phyloP scores from a whole-genome alignment of 192 early-diverging fungal species.

The Rhizoclosmatium globosum region DNA sequence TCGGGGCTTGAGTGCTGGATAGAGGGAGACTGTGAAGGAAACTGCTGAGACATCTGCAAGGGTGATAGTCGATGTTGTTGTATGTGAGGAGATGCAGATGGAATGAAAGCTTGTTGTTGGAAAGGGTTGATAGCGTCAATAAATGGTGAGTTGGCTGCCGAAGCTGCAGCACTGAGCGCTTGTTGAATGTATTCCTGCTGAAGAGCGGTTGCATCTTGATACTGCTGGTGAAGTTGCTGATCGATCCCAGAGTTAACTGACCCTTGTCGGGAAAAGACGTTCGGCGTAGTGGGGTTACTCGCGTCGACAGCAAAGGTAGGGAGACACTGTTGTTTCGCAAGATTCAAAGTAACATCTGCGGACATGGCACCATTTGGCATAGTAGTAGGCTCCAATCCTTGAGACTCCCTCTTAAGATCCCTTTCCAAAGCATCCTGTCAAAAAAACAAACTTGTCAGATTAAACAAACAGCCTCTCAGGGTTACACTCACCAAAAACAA shows the following conservation, averaged over 20 bases:
- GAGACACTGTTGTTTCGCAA: constrained; percentile 71
- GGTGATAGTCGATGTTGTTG: not conserved
- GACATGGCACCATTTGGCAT: constrained; percentile 52
- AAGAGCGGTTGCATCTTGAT: constrained; percentile 9
- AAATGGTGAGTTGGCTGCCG: constrained; percentile 9
- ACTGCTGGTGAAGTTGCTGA: constrained; percentile 22
- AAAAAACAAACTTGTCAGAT: not conserved
- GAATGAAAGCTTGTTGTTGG: not conserved
- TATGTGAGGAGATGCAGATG: constrained; percentile 2
- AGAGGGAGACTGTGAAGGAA: constrained; percentile 1
- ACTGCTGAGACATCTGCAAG: constrained; percentile 5
- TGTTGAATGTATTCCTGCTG: constrained; percentile 12
- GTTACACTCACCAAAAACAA: constrained; percentile 72
- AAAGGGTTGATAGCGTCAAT: not conserved
- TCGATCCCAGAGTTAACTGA: constrained; percentile 42
- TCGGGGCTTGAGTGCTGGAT: constrained; percentile 1
- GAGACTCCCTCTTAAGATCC: constrained; percentile 92
- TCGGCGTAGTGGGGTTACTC: constrained; percentile 55
- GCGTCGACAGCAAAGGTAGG: constrained; percentile 68
- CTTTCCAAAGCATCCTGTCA: constrained; percentile 91
- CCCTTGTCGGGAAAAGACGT: constrained; percentile 44
- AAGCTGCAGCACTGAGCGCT: constrained; percentile 6
- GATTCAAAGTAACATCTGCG: constrained; percentile 45
- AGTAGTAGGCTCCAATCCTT: constrained; percentile 85
- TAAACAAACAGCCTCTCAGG: not conserved